Evolutionary conservation across 225 moss, liverwort and hornwort species (phyloP).

Genomic region (Physcomitrellopsis africana): DNA sequence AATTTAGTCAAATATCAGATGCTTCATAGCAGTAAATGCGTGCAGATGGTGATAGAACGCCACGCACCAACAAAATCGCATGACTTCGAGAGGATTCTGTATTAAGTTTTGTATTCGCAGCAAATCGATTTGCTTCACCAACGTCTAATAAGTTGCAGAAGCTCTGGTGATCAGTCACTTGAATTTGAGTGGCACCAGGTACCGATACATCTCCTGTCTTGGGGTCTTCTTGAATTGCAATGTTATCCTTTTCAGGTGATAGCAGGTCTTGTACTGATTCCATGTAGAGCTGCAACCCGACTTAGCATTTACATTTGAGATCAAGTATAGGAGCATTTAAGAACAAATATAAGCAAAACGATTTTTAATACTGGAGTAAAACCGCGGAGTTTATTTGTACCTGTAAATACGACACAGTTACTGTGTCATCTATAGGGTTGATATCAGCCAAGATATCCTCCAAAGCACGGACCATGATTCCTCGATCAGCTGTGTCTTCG

Average conservation of each 20-base stretch:
- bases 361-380: not conserved
- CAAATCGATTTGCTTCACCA: conserved; percentile 86
- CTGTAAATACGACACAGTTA: conserved; percentile 93
- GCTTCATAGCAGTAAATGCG: not conserved
- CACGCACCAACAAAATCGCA: conserved; percentile 80
- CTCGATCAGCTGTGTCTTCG: conserved; percentile 86
- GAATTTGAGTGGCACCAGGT: conserved; percentile 85
- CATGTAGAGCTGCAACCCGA: conserved; percentile 79
- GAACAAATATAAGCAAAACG: not conserved
- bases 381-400: conserved; percentile 36
- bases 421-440: conserved; percentile 72
- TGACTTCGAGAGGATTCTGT: conserved; percentile 97
- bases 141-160: conserved; percentile 24
- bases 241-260: conserved; percentile 95
- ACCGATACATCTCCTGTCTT: conserved; percentile 95
- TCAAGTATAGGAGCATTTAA: not conserved
- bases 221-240: conserved; percentile 91
- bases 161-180: conserved; percentile 48
- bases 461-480: conserved; percentile 97
- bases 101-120: conserved; percentile 96
- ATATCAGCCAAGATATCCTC: conserved; percentile 89
- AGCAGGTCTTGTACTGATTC: conserved; percentile 97
- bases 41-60: conserved; percentile 4
- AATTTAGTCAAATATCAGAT: not conserved
- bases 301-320: conserved; percentile 29